phyloP scores from a whole-genome alignment of 1,139 yeast genomes.

The Geotrichum restrictum region DNA sequence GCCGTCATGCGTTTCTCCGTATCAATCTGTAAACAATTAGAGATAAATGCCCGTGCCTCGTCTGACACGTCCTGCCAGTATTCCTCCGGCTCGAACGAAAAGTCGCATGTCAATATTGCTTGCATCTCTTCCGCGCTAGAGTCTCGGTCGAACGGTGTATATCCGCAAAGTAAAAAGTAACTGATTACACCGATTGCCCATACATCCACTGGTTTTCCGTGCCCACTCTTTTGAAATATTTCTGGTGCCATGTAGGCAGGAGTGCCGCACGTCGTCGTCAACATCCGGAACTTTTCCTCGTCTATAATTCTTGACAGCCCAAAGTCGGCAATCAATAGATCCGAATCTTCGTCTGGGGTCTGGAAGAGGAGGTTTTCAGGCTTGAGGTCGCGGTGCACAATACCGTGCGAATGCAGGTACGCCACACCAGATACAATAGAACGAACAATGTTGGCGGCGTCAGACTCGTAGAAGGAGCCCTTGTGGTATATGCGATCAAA shows the following conservation, averaged over 20 bases:
- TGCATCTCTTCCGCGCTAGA: slow-evolving; percentile 63
- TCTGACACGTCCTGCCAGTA: slow-evolving; percentile 54
- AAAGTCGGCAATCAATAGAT: slow-evolving; percentile 66
- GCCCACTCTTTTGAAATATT: slow-evolving; percentile 51
- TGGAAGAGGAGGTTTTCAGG: slow-evolving; percentile 80
- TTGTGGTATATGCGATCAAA: slow-evolving; percentile 55
- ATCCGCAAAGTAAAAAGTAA: slow-evolving; percentile 69
- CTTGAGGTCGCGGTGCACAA: slow-evolving; percentile 88
- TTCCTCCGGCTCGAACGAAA: slow-evolving; percentile 56
- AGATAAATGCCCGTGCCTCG: slow-evolving; percentile 56
- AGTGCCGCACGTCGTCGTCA: slow-evolving; percentile 60
- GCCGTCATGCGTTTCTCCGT: slow-evolving; percentile 49
- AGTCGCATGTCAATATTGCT: slow-evolving; percentile 57
- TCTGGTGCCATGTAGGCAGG: slow-evolving; percentile 77
- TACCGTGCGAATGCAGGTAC: slow-evolving; percentile 70
- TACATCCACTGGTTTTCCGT: slow-evolving; percentile 59
- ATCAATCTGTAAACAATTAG: slow-evolving; percentile 51
- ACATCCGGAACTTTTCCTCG: slow-evolving; percentile 47
- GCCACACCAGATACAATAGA: slow-evolving; percentile 51
- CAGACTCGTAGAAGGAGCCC: slow-evolving; percentile 49
- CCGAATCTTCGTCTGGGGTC: slow-evolving; percentile 44
- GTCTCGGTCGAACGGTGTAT: slow-evolving; percentile 77
- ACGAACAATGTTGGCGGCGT: slow-evolving; percentile 50
- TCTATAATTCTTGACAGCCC: slow-evolving; percentile 55
- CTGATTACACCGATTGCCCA: slow-evolving; percentile 78